phyloP scores from a whole-genome alignment of 2,329 filamentous ascomycete species.

The Ascochyta viciae-villosae region DNA sequence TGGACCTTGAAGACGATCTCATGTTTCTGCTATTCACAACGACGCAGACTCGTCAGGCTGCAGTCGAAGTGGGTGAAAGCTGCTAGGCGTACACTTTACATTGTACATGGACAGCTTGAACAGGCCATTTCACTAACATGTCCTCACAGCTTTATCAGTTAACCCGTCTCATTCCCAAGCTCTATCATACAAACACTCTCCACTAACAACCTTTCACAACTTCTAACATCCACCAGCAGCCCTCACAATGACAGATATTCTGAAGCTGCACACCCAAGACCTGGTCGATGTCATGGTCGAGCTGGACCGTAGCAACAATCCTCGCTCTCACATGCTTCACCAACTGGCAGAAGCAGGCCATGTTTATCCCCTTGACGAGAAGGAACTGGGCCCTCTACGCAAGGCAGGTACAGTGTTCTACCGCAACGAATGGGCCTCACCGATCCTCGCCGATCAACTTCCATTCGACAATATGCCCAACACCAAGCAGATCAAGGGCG shows the following conservation, averaged over 20 bases:
- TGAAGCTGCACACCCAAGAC: slow-evolving; percentile 16
- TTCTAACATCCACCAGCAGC: too few relatives aligned
- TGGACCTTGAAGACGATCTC: too few relatives aligned
- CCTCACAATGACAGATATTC: background rate
- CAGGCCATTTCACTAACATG: background rate
- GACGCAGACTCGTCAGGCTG: background rate
- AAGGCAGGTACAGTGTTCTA: slow-evolving; percentile 1
- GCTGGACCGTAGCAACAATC: slow-evolving; percentile 13
- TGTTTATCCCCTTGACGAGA: slow-evolving; percentile 15
- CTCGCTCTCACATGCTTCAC: background rate
- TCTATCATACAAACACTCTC: background rate
- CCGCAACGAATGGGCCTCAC: slow-evolving; percentile 6
- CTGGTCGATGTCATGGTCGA: slow-evolving; percentile 18
- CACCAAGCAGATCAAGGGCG: slow-evolving; percentile 3
- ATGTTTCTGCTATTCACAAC: too few relatives aligned
- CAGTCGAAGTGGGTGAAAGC: background rate
- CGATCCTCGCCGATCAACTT: slow-evolving; percentile 7
- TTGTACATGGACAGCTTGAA: background rate
- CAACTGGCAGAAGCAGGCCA: background rate
- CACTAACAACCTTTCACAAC: background rate
- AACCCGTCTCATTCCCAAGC: background rate
- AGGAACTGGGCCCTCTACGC: slow-evolving; percentile 7
- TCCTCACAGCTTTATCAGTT: background rate
- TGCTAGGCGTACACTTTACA: background rate
- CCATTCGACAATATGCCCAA: background rate